Percentiles rank a stretch among this genome's conserved stretches.
Evolutionary conservation across 2,329 filamentous ascomycete genomes (phyloP).

Genomic region (Ceratocystis eucalypticola): DNA sequence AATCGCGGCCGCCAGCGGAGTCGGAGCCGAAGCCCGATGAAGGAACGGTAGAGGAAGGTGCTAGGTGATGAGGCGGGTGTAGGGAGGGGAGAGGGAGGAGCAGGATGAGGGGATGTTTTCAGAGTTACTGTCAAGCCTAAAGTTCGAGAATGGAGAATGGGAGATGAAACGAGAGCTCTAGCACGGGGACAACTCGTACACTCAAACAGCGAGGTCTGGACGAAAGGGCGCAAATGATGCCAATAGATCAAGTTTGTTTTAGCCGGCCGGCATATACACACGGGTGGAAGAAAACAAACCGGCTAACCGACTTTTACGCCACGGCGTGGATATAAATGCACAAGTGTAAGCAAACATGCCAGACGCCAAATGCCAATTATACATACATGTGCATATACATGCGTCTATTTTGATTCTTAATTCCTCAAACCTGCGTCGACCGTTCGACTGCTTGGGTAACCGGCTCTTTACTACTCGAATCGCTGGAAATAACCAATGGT

Average conservation of each 20-base stretch:
- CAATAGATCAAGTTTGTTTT: background rate
- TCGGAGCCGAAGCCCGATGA: slow-evolving; percentile 33
- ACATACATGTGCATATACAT: background rate
- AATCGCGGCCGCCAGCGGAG: slow-evolving; percentile 30
- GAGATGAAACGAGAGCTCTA: background rate
- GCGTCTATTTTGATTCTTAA: background rate
- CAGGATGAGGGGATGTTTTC: background rate
- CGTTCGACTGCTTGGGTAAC: too few species aligned
- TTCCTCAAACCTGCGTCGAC: too few species aligned
- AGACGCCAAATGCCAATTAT: background rate
- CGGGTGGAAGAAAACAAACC: background rate
- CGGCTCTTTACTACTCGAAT: too few species aligned
- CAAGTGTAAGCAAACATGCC: background rate
- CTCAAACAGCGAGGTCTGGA: background rate
- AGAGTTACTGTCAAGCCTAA: background rate
- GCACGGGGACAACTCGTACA: background rate
- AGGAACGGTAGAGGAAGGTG: background rate
- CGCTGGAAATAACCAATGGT: too few species aligned
- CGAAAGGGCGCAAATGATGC: background rate
- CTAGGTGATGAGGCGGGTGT: background rate
- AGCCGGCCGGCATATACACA: background rate
- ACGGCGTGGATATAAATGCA: background rate
- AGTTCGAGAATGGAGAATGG: background rate
- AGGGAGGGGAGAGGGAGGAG: background rate
- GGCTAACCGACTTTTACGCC: too few species aligned